Conservation (phyloP, 495 filamentous ascomycete genomes). For the Tuber microsphaerosporum region DNA sequence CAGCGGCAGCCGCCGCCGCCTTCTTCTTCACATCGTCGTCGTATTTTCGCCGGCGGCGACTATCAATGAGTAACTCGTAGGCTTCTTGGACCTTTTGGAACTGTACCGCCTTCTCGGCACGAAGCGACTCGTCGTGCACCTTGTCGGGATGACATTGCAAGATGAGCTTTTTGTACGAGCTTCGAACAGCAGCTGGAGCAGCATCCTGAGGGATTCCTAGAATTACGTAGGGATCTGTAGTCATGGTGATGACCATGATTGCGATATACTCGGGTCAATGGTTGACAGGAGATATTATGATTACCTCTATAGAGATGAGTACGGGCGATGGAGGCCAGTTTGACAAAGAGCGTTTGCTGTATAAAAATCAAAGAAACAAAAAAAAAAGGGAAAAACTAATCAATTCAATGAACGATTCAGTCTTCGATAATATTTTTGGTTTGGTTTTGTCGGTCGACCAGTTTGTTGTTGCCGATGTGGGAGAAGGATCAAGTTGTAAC, state of each 20-base stretch:
- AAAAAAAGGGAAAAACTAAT: not conserved
- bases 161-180: constrained; percentile 82
- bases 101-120: constrained; percentile 64
- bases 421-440: not conserved
- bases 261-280: not conserved
- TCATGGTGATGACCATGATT: constrained; percentile 35
- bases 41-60: constrained; percentile 61
- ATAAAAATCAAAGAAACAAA: not conserved
- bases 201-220: constrained; percentile 73
- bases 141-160: constrained; percentile 95
- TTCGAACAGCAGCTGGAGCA: constrained; percentile 63
- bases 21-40: constrained; percentile 64
- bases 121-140: constrained; percentile 65
- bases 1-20: constrained; percentile 49
- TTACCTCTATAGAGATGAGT: not conserved
- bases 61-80: constrained; percentile 84
- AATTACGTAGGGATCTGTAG: constrained; percentile 74
- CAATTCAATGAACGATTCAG: not conserved
- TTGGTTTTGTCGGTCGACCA: not conserved
- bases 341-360: constrained; percentile 1
- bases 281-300: constrained; percentile 4
- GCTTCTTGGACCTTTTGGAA: constrained; percentile 92
- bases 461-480: constrained; percentile 3
- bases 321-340: not conserved
- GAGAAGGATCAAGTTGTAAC: constrained; percentile 1